phyloP scores from a whole-genome alignment of 2,329 filamentous ascomycete genomes.

The Calonectria pauciramosa region DNA sequence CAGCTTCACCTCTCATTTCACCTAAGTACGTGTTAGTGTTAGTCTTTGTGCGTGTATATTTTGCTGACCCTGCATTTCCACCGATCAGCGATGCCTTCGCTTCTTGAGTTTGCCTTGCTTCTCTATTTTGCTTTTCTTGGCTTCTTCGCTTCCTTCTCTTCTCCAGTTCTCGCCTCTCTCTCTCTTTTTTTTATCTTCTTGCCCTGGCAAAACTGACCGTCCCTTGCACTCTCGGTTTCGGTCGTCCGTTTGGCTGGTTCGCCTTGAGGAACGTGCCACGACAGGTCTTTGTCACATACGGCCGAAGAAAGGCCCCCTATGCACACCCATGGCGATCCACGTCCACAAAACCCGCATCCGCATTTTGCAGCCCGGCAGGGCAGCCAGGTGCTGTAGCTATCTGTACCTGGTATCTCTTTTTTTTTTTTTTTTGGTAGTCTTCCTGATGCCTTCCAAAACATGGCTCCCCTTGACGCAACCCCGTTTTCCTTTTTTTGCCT shows the following conservation, averaged over 20 bases:
- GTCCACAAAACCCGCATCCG: not conserved
- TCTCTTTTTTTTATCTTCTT: not conserved
- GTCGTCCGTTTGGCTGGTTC: constrained; percentile 7
- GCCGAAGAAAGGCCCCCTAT: constrained; percentile 14
- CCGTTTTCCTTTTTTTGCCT: not conserved
- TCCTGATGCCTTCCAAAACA: not conserved
- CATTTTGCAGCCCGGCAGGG: constrained; percentile 8
- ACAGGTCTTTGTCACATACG: constrained; percentile 8
- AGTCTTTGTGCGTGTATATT: not conserved
- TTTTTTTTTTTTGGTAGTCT: not conserved
- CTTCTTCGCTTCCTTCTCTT: not conserved
- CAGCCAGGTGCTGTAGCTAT: not conserved
- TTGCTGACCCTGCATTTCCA: not conserved
- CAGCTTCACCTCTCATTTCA: not conserved
- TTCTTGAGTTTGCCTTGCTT: not conserved
- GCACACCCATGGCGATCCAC: constrained; percentile 10
- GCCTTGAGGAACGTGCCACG: constrained; percentile 20
- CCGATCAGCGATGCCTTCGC: not conserved
- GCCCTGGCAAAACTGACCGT: not conserved
- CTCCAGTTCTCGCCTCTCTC: not conserved
- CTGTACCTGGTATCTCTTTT: too few species aligned
- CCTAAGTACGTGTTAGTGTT: not conserved
- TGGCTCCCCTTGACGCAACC: not conserved
- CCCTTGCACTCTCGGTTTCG: not conserved
- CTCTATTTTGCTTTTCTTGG: not conserved